A percentile compares a stretch with the other conserved stretches of the same genome.
Conservation (phyloP, 2,329 filamentous ascomycete species). For the Madurella mycetomatis region DNA sequence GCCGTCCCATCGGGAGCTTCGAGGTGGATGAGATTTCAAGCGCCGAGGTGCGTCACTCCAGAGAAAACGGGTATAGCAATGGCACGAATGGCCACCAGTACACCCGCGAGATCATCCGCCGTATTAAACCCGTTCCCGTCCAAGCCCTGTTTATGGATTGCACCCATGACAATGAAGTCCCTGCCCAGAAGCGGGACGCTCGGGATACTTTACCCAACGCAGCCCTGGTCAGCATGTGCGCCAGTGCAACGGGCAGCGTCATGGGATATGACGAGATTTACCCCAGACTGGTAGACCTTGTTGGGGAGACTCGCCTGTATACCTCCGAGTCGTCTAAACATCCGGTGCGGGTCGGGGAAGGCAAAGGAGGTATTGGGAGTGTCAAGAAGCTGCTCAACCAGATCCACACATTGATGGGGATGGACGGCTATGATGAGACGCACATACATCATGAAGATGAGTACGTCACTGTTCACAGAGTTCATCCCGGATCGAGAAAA, state of each 20-base stretch:
- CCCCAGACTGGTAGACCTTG: constrained; percentile 85
- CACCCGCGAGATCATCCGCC: constrained; percentile 64
- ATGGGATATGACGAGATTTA: constrained; percentile 99
- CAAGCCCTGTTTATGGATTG: constrained; percentile 99
- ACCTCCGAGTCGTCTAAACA: constrained; percentile 66
- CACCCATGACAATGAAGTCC: constrained; percentile 96
- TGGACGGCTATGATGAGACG: constrained; percentile 89
- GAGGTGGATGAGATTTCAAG: constrained; percentile 82
- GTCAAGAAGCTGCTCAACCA: constrained; percentile 92
- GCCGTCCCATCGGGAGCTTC: constrained; percentile 93
- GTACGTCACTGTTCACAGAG: constrained; percentile 92
- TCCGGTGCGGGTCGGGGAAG: constrained; percentile 60
- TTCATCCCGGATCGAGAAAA: constrained; percentile 86
- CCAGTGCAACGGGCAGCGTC: constrained; percentile 88
- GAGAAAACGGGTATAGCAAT: constrained; percentile 25
- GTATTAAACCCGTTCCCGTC: constrained; percentile 80
- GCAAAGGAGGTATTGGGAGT: constrained; percentile 80
- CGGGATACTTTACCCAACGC: constrained; percentile 92
- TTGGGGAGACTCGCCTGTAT: constrained; percentile 82
- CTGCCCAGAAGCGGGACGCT: constrained; percentile 90
- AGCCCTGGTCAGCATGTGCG: constrained; percentile 92
- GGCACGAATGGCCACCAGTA: constrained; percentile 32
- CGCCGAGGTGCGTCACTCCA: constrained; percentile 40
- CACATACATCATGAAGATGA: constrained; percentile 96
- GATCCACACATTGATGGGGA: constrained; percentile 93